phyloP scores from a whole-genome alignment of 192 early-diverging fungal species.

The Backusella macrospora region DNA sequence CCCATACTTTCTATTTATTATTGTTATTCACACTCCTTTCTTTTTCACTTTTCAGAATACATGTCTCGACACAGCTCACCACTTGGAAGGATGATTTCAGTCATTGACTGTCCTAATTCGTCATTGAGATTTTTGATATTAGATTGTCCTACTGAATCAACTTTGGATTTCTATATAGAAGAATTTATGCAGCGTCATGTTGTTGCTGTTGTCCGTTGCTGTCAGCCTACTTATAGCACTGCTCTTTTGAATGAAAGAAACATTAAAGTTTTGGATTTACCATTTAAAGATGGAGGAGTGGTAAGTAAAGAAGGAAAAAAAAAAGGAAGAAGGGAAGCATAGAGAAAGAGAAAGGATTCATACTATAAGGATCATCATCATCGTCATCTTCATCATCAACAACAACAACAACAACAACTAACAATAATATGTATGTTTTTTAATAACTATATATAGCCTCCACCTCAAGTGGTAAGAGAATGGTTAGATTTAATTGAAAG shows the following conservation, averaged over 20 bases:
- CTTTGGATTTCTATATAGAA: constrained; percentile 70
- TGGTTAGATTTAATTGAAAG: constrained; percentile 68
- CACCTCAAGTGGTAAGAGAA: constrained; percentile 48
- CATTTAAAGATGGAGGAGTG: constrained; percentile 89
- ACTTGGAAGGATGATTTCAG: constrained; percentile 63
- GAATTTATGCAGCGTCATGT: constrained; percentile 76
- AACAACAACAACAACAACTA: too few relatives aligned
- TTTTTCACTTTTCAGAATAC: background rate
- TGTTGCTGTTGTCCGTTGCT: constrained; percentile 86
- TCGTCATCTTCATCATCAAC: background rate
- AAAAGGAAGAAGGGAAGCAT: background rate
- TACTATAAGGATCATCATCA: background rate
- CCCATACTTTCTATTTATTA: background rate
- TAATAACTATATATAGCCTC: constrained; percentile 39
- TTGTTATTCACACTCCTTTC: background rate
- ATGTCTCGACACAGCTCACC: constrained; percentile 33
- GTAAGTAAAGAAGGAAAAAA: constrained; percentile 39
- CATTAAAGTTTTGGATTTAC: constrained; percentile 82
- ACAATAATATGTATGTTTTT: background rate
- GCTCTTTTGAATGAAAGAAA: constrained; percentile 55
- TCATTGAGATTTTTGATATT: constrained; percentile 84
- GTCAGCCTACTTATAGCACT: constrained; percentile 84
- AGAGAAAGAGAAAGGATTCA: background rate
- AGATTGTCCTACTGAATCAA: constrained; percentile 85
- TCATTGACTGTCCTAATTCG: constrained; percentile 58